These are phyloP conservation scores for Trypanosoma brucei DNA, from an alignment of 208 protist species.

Conservation along the genomic window DNA sequence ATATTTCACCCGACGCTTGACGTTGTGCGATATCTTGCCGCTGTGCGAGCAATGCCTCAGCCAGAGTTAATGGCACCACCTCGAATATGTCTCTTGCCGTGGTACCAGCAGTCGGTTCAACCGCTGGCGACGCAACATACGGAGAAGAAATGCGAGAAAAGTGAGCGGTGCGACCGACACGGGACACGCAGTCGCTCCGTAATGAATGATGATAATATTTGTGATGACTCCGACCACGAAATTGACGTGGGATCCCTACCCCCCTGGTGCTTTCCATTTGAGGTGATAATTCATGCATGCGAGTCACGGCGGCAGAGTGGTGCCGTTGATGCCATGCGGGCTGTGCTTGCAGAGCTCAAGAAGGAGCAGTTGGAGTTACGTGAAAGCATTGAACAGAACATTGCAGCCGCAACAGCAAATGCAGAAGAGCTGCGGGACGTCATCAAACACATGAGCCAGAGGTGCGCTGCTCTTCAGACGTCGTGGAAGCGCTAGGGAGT, in stretches of 20 bases:
- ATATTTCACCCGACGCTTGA: constrained; percentile 47
- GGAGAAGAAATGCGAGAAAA: no score
- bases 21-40: constrained; percentile 30
- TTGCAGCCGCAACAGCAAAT: constrained; percentile 25
- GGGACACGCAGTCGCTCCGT: neutral
- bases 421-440: constrained; percentile 29
- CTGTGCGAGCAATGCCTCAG: constrained; percentile 14
- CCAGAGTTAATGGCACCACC: constrained; percentile 15
- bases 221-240: neutral
- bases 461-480: constrained; percentile 29
- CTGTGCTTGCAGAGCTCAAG: constrained; percentile 31
- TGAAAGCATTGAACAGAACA: constrained; percentile 26
- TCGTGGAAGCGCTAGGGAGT: constrained; percentile 1
- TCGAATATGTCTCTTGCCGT: constrained; percentile 15
- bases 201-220: neutral
- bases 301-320: constrained; percentile 14
- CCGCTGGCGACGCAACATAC: no score
- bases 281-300: constrained; percentile 24
- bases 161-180: no score
- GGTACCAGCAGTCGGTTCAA: neutral
- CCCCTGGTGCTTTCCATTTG: constrained; percentile 25
- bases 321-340: constrained; percentile 24
- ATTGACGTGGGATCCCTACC: constrained; percentile 2
- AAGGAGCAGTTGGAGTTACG: constrained; percentile 47
- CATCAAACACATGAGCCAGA: constrained; percentile 29